Conservation (phyloP, 2,329 filamentous ascomycete genomes). For the Diaporthe sp. region DNA sequence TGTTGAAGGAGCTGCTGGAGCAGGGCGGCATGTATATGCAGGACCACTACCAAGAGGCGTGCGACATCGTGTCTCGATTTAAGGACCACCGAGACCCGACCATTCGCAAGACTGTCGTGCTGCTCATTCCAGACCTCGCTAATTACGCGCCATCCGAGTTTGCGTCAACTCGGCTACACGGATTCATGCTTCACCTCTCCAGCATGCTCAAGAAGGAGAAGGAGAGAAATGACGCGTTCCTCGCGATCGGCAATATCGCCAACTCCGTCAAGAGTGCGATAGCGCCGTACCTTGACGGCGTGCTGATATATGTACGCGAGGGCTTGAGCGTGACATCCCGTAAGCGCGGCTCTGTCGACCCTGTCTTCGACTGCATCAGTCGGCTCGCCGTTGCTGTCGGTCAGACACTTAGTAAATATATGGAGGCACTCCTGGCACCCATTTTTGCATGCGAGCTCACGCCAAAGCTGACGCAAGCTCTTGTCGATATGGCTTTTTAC, state of each 20-base stretch:
- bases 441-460: constrained; percentile 98
- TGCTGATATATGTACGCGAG: constrained; percentile 93
- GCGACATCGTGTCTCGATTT: constrained; percentile 91
- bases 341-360: constrained; percentile 75
- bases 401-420: constrained; percentile 97
- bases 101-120: constrained; percentile 90
- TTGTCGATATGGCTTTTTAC: constrained; percentile 99
- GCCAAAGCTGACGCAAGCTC: constrained; percentile 91
- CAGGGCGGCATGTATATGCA: constrained; percentile 99
- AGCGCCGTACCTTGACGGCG: constrained; percentile 93
- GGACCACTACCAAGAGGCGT: constrained; percentile 90
- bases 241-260: constrained; percentile 95
- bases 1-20: constrained; percentile 91
- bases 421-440: constrained; percentile 93
- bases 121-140: constrained; percentile 92
- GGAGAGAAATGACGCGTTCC: constrained; percentile 92
- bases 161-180: constrained; percentile 87
- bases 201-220: constrained; percentile 95
- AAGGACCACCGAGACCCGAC: constrained; percentile 93
- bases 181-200: constrained; percentile 97
- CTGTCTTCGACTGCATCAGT: constrained; percentile 98
- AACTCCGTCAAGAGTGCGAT: constrained; percentile 97
- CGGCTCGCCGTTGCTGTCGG: constrained; percentile 95
- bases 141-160: constrained; percentile 95
- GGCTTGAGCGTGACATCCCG: constrained; percentile 85